Conservation (phyloP, 148 eudicot genomes). For the Pouteria glomerata region DNA sequence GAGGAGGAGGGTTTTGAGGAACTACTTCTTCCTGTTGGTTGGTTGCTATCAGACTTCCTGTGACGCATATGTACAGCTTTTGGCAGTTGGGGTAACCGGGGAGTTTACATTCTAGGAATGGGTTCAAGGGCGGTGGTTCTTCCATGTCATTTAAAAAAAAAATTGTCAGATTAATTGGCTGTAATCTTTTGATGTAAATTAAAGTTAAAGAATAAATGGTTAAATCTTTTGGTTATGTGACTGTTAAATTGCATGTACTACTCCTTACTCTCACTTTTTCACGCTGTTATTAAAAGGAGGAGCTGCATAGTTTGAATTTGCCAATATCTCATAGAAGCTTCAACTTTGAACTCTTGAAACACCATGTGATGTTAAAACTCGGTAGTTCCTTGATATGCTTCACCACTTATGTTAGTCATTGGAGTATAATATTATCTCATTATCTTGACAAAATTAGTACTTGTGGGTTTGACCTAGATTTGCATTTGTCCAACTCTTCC, state of each 20-base stretch:
- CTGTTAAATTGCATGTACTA: neutral
- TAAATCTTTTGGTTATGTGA: neutral
- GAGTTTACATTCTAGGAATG: no score
- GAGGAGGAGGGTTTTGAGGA: no score
- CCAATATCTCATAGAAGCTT: neutral
- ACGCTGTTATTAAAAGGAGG: neutral
- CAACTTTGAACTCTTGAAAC: neutral
- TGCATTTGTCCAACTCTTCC: neutral
- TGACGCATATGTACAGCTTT: no score
- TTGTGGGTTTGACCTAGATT: neutral
- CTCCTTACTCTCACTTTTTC: neutral
- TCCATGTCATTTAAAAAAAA: neutral
- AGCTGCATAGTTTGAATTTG: neutral
- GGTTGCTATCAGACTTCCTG: no score
- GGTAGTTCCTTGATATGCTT: neutral
- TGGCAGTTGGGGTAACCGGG: no score
- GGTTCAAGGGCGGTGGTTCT: no score
- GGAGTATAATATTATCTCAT: no score
- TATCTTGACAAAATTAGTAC: neutral
- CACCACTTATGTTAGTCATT: neutral
- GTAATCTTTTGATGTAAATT: neutral
- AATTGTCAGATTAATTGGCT: neutral
- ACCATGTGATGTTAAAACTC: no score
- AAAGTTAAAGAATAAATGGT: neutral
- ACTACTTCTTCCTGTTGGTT: no score